Percentiles rank a stretch among this genome's conserved stretches.
These are phyloP conservation scores for Kockiozyma suomiensis DNA, from an alignment of 805 yeast genomes.

Conservation along the genomic window DNA sequence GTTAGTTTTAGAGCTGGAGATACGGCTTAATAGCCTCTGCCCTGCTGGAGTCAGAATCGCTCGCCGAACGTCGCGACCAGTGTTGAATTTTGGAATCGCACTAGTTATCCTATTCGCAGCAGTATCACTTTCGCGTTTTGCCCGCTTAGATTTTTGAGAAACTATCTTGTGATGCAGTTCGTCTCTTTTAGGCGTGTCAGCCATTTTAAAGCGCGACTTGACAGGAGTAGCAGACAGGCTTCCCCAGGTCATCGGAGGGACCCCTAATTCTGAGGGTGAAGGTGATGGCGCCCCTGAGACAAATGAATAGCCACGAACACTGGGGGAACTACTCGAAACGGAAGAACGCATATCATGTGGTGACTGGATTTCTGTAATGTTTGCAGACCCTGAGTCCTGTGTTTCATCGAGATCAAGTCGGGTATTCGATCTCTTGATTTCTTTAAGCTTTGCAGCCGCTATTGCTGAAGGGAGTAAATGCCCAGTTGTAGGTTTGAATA, in stretches of 20 bases:
- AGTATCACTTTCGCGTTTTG: background rate
- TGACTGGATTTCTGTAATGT: background rate
- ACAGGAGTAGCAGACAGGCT: slow-evolving; percentile 7
- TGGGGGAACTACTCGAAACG: slow-evolving; percentile 15
- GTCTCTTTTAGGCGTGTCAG: slow-evolving; percentile 30
- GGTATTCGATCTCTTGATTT: slow-evolving; percentile 19
- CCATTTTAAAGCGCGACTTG: slow-evolving; percentile 12
- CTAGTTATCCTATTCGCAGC: background rate
- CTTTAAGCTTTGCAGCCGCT: slow-evolving; percentile 9
- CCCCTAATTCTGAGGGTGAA: slow-evolving; percentile 24
- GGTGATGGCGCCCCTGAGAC: slow-evolving; percentile 24
- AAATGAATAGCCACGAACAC: slow-evolving; percentile 23
- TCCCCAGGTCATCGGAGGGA: slow-evolving; percentile 25
- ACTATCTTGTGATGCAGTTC: slow-evolving; percentile 25
- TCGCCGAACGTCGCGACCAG: slow-evolving; percentile 10
- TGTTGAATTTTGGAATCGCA: slow-evolving; percentile 10
- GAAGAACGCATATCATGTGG: background rate
- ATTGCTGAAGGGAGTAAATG: background rate
- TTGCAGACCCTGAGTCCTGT: background rate
- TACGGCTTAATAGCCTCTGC: slow-evolving; percentile 18
- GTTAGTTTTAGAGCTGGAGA: slow-evolving; percentile 1
- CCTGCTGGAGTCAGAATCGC: slow-evolving; percentile 28
- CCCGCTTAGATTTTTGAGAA: background rate
- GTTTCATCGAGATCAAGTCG: slow-evolving; percentile 2
- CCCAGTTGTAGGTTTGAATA: slow-evolving; percentile 16